Evolutionary conservation across 169 alveolate genomes (phyloP).

Genomic region (Cryptosporidium viatorum): DNA sequence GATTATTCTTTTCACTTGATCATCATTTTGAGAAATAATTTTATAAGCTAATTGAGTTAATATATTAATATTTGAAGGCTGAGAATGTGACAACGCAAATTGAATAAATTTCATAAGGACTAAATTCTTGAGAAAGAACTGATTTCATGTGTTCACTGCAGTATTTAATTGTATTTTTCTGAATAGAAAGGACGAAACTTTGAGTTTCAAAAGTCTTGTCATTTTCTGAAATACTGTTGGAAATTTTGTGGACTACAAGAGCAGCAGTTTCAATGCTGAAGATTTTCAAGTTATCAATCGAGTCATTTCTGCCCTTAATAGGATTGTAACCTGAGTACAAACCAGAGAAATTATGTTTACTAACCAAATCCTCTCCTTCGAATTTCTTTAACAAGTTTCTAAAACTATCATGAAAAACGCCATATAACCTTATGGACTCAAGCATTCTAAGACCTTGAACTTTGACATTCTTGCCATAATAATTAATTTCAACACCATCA

Average conservation of each 20-base stretch:
- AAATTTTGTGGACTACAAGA: slow-evolving; percentile 11
- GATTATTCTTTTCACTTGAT: not conserved
- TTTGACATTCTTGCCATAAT: slow-evolving; percentile 1
- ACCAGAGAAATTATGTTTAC: slow-evolving; percentile 18
- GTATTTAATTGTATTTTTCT: not conserved
- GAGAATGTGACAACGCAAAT: slow-evolving; percentile 43
- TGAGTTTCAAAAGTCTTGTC: not conserved
- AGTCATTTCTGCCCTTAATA: slow-evolving; percentile 46
- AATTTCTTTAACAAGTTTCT: not conserved
- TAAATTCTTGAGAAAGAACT: slow-evolving; percentile 16
- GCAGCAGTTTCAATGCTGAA: slow-evolving; percentile 46
- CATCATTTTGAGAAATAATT: not conserved
- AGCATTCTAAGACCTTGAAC: slow-evolving; percentile 37
- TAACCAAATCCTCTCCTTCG: not conserved
- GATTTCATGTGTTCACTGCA: slow-evolving; percentile 16
- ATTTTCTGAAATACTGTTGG: not conserved
- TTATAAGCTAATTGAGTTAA: not conserved
- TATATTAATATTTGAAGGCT: slow-evolving; percentile 32
- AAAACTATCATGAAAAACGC: slow-evolving; percentile 59
- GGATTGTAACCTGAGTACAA: slow-evolving; percentile 39
- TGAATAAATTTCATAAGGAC: slow-evolving; percentile 21
- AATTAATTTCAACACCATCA: slow-evolving; percentile 28
- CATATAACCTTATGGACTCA: slow-evolving; percentile 51
- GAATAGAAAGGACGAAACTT: not conserved
- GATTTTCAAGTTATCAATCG: not conserved